Conservation (phyloP, 805 yeast genomes). For the Ogataea minuta region DNA sequence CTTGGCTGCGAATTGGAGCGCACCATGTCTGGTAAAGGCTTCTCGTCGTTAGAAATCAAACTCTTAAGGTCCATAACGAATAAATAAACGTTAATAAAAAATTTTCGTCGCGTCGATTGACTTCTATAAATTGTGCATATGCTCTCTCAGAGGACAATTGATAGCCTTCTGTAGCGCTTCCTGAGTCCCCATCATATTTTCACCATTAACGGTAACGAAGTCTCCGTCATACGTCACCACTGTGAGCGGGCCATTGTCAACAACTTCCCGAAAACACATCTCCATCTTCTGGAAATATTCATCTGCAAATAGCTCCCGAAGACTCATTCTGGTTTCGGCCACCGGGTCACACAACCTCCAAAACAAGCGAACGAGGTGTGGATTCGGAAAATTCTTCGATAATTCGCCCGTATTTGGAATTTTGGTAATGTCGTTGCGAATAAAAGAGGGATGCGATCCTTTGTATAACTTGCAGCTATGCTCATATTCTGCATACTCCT, state of each 20-base stretch:
- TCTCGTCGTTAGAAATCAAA: constrained; percentile 30
- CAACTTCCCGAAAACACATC: constrained; percentile 53
- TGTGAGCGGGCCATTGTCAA: constrained; percentile 29
- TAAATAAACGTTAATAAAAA: neutral
- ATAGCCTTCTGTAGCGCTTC: neutral
- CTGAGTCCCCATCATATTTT: neutral
- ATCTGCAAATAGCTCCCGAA: constrained; percentile 55
- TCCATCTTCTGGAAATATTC: constrained; percentile 62
- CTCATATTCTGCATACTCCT: constrained; percentile 56
- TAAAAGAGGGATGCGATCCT: constrained; percentile 45
- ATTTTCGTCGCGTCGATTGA: constrained; percentile 11
- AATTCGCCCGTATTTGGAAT: constrained; percentile 45
- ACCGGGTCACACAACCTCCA: constrained; percentile 75
- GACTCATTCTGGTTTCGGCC: constrained; percentile 48
- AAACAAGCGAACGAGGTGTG: constrained; percentile 31
- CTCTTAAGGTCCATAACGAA: constrained; percentile 31
- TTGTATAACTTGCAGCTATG: constrained; percentile 28
- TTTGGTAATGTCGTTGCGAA: constrained; percentile 54
- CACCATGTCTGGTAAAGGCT: constrained; percentile 5
- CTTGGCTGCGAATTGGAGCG: constrained; percentile 28
- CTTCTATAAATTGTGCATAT: neutral
- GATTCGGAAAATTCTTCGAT: constrained; percentile 22
- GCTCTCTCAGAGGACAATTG: neutral
- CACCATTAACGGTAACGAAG: constrained; percentile 1
- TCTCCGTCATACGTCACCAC: constrained; percentile 20